Conservation (phyloP, 2,329 filamentous ascomycete species). For the Acephala macrosclerotiorum region DNA sequence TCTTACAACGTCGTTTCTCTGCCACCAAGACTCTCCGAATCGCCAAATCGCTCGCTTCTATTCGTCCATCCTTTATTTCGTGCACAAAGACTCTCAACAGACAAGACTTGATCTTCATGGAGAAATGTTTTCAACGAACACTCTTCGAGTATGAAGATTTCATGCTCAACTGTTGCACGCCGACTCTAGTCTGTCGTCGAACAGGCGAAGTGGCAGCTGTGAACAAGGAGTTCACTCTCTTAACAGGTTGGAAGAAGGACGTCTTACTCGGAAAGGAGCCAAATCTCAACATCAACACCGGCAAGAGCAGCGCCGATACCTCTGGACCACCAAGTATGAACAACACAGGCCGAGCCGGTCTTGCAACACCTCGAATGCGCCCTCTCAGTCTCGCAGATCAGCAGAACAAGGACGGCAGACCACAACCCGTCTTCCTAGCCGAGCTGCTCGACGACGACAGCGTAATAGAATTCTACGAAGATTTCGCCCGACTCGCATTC, state of each 20-base stretch:
- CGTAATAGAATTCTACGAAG: conserved; percentile 93
- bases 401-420: conserved; percentile 53
- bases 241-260: conserved; percentile 94
- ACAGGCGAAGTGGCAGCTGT: conserved; percentile 95
- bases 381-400: conserved; percentile 50
- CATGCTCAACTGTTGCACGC: conserved; percentile 85
- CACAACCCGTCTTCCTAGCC: conserved; percentile 86
- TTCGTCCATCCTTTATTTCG: conserved; percentile 91
- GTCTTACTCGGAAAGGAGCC: conserved; percentile 86
- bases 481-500: conserved; percentile 92
- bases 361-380: conserved; percentile 60
- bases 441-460: conserved; percentile 94
- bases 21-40: conserved; percentile 81
- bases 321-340: conserved; percentile 34
- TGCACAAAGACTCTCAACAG: conserved; percentile 88
- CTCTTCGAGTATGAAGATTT: conserved; percentile 94
- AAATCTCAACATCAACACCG: conserved; percentile 83
- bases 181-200: conserved; percentile 88
- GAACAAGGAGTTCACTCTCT: conserved; percentile 94
- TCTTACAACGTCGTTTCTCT: conserved; percentile 80
- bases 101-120: conserved; percentile 95
- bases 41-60: conserved; percentile 85
- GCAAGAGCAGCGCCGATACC: conserved; percentile 56
- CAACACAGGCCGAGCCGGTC: conserved; percentile 50
- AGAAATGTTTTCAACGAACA: conserved; percentile 94